Evolutionary conservation across 768 basidiomycete genomes (phyloP).

Genomic region (Leccinum fibrillosum): DNA sequence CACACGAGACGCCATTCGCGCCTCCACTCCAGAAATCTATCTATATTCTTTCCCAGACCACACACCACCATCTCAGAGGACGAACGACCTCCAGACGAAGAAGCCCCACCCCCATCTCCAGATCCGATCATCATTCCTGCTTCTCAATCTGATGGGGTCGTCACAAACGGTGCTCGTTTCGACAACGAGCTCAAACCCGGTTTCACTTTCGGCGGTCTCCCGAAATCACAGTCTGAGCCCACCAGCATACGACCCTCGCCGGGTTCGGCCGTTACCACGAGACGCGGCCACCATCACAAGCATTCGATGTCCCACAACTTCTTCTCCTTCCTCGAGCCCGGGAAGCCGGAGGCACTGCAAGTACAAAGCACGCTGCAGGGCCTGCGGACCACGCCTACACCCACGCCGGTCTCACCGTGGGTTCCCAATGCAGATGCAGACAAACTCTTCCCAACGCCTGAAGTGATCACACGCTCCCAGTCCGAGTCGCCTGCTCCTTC

Average conservation of each 20-base stretch:
- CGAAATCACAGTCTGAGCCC: slow-evolving; percentile 27
- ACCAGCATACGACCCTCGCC: slow-evolving; percentile 13
- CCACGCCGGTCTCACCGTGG: slow-evolving; percentile 67
- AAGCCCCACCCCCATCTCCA: slow-evolving; percentile 46
- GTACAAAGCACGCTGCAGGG: slow-evolving; percentile 28
- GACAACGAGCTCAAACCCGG: slow-evolving; percentile 45
- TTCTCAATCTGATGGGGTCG: slow-evolving; percentile 34
- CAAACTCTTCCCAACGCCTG: slow-evolving; percentile 3
- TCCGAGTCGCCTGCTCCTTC: slow-evolving; percentile 23
- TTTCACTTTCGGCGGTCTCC: slow-evolving; percentile 63
- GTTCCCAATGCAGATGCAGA: slow-evolving; percentile 42
- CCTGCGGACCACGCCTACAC: slow-evolving; percentile 57
- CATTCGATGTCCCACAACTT: slow-evolving; percentile 94
- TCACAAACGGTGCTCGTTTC: slow-evolving; percentile 23
- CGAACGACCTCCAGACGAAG: slow-evolving; percentile 44
- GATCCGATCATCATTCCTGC: slow-evolving; percentile 40
- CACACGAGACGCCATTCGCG: slow-evolving; percentile 55
- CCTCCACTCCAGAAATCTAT: slow-evolving; percentile 88
- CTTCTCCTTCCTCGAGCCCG: slow-evolving; percentile 92
- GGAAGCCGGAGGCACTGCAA: slow-evolving; percentile 18
- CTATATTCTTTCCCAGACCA: slow-evolving; percentile 83
- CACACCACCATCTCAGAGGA: slow-evolving; percentile 66
- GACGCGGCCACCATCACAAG: slow-evolving; percentile 83
- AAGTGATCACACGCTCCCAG: slow-evolving; percentile 19
- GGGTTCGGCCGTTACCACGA: slow-evolving; percentile 24